These are phyloP conservation scores for Calocybe indica DNA, from an alignment of 768 basidiomycete genomes.

Conservation along the genomic window DNA sequence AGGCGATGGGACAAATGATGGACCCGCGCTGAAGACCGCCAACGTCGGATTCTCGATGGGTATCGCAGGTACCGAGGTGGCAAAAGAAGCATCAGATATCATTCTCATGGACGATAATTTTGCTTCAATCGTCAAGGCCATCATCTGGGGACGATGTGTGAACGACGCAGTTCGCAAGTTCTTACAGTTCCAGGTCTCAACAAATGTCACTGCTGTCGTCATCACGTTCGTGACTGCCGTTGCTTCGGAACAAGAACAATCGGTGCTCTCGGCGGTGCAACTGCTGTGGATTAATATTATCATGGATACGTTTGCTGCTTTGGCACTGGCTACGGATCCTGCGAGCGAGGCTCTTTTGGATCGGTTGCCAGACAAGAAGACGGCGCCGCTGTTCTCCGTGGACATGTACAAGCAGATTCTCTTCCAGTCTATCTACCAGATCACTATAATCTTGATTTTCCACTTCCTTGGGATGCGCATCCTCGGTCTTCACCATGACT, in stretches of 20 bases:
- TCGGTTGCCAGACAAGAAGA: conserved; percentile 87
- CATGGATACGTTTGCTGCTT: conserved; percentile 98
- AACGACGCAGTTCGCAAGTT: conserved; percentile 98
- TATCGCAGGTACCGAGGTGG: conserved; percentile 94
- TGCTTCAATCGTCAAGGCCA: conserved; percentile 91
- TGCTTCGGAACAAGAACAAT: conserved; percentile 65
- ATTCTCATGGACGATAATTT: conserved; percentile 99
- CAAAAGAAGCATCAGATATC: conserved; percentile 98
- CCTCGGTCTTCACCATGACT: conserved; percentile 44
- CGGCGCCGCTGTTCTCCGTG: conserved; percentile 81
- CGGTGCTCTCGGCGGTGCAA: conserved; percentile 94
- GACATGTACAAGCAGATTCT: conserved; percentile 98
- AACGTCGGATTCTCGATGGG: conserved; percentile 98
- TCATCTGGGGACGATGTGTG: conserved; percentile 99
- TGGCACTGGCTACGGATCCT: conserved; percentile 96
- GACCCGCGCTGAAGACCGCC: conserved; percentile 91
- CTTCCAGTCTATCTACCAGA: conserved; percentile 86
- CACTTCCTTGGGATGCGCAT: conserved; percentile 80
- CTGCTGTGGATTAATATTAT: conserved; percentile 98
- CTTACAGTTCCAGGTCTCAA: conserved; percentile 91
- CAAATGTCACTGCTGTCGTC: conserved; percentile 93
- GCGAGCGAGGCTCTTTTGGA: conserved; percentile 76
- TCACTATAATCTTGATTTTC: conserved; percentile 75
- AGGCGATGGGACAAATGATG: conserved; percentile 98
- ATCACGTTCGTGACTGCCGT: conserved; percentile 92